phyloP scores from a whole-genome alignment of 2,329 filamentous ascomycete species.

The Biscogniauxia mediterranea region DNA sequence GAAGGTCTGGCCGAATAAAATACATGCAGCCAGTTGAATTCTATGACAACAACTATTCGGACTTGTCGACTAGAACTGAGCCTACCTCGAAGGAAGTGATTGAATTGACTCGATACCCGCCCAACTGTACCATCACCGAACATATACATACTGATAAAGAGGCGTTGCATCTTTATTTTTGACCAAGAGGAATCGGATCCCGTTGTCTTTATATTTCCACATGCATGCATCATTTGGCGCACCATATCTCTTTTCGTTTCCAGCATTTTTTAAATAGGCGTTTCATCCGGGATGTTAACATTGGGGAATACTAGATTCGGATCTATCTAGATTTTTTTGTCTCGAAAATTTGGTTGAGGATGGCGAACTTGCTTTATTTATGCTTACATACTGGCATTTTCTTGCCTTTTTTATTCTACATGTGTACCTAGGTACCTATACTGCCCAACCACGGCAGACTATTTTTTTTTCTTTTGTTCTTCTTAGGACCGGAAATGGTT shows the following conservation, averaged over 20 bases:
- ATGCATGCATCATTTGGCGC: background rate
- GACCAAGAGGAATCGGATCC: background rate
- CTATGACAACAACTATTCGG: background rate
- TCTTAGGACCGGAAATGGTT: too few relatives aligned
- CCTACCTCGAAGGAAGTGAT: background rate
- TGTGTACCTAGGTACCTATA: background rate
- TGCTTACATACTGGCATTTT: background rate
- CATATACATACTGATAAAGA: background rate
- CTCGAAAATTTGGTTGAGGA: too few relatives aligned
- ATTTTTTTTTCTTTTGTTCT: too few relatives aligned
- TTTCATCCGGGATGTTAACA: background rate
- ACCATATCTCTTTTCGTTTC: background rate
- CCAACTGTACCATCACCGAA: background rate
- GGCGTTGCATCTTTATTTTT: background rate
- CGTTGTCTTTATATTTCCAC: background rate
- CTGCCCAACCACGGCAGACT: background rate
- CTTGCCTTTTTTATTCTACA: background rate
- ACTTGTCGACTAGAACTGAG: background rate
- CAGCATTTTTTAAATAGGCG: background rate
- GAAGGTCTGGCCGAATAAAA: conserved; percentile 53
- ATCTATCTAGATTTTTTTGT: background rate
- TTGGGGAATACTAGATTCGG: background rate
- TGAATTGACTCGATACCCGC: background rate
- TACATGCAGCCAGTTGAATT: background rate
- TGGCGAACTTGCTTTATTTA: background rate